Conservation (phyloP, 208 protist species). For the Phytomonas serpens region DNA sequence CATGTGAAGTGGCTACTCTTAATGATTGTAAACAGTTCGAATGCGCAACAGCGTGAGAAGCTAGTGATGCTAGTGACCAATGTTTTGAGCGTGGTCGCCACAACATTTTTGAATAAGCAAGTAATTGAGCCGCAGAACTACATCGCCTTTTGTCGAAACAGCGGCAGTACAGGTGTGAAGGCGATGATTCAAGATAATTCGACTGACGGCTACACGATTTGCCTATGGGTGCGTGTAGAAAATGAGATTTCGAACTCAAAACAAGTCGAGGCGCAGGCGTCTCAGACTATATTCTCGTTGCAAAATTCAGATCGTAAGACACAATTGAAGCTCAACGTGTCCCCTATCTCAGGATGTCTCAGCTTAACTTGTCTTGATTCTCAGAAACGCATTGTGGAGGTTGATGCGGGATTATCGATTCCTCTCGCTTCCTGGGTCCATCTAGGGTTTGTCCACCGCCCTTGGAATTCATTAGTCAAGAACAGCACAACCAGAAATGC, state of each 20-base stretch:
- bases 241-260: background rate
- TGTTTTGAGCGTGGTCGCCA: conserved; percentile 39
- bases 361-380: conserved; percentile 10
- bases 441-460: conserved; percentile 25
- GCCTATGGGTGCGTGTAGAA: conserved; percentile 63
- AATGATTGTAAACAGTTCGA: conserved; percentile 34
- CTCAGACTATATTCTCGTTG: conserved; percentile 15
- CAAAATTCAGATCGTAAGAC: conserved; percentile 26
- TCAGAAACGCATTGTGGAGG: conserved; percentile 7
- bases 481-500: conserved; percentile 19
- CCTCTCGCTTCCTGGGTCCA: conserved; percentile 23
- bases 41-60: conserved; percentile 20
- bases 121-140: conserved; percentile 18
- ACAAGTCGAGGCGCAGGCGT: background rate
- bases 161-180: conserved; percentile 40
- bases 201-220: conserved; percentile 63
- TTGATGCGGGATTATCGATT: conserved; percentile 19
- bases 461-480: conserved; percentile 16
- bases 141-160: conserved; percentile 23
- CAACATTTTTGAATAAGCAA: conserved; percentile 3
- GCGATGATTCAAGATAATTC: conserved; percentile 48
- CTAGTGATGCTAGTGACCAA: conserved; percentile 43
- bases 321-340: conserved; percentile 22
- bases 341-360: background rate
- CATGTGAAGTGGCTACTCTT: conserved; percentile 74